A percentile compares a stretch with the other conserved stretches of the same genome.
These are phyloP conservation scores for Phalaenopsis aphrodite DNA, from an alignment of 106 monocot genomes.

Conservation along the genomic window DNA sequence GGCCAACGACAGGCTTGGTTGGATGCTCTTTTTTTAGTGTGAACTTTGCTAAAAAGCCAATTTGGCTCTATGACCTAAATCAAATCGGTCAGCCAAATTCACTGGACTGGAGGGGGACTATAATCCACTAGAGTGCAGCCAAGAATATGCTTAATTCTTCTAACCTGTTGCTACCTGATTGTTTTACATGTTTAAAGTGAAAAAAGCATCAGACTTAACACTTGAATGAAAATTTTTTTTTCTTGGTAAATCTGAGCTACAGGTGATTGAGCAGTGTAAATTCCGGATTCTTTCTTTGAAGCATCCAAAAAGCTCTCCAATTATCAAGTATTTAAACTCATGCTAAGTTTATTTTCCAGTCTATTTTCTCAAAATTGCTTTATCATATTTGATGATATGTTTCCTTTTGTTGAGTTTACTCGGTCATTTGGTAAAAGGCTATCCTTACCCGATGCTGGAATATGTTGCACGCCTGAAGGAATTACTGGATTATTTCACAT, in stretches of 20 bases:
- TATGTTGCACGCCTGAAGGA: constrained; percentile 72
- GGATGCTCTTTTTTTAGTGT: too few species aligned
- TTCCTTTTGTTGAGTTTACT: constrained; percentile 46
- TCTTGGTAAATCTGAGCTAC: neutral
- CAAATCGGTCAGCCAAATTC: too few species aligned
- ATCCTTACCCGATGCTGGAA: constrained; percentile 68
- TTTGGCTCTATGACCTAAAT: too few species aligned
- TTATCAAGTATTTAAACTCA: constrained; percentile 52
- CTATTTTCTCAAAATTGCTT: neutral
- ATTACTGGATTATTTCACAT: constrained; percentile 84
- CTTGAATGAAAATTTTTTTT: neutral
- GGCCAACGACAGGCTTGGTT: too few species aligned
- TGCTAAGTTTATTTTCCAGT: neutral
- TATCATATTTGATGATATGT: constrained; percentile 2
- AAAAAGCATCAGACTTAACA: neutral
- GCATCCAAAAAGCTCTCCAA: constrained; percentile 43
- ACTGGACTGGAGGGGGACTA: neutral
- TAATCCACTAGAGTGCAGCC: neutral
- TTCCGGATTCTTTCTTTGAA: constrained; percentile 71
- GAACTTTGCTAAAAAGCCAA: too few species aligned
- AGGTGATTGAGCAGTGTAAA: constrained; percentile 90
- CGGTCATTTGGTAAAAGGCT: constrained; percentile 47
- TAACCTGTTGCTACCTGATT: neutral
- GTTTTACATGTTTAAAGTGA: neutral
- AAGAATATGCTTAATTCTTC: neutral